These are phyloP conservation scores for Glonium stellatum DNA, from an alignment of 495 filamentous ascomycete genomes.

Conservation along the genomic window DNA sequence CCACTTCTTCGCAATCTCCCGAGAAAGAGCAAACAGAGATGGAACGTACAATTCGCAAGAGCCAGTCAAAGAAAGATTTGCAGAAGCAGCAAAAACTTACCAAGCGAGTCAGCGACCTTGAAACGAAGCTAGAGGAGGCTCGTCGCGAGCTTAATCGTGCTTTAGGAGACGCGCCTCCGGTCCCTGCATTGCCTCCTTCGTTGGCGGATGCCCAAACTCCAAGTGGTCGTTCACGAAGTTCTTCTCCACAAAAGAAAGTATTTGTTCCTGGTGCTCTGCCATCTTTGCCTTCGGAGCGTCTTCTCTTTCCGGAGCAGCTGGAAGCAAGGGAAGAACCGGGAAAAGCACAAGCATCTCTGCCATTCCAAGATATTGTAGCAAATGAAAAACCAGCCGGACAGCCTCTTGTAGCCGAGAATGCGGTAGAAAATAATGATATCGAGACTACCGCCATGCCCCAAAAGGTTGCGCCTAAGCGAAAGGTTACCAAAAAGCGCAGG, in stretches of 20 bases:
- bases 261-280: slow-evolving; percentile 53
- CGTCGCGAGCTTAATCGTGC: slow-evolving; percentile 52
- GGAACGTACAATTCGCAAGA: slow-evolving; percentile 40
- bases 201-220: slow-evolving; percentile 21
- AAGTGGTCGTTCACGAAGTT: not conserved
- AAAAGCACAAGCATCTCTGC: not conserved
- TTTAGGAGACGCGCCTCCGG: slow-evolving; percentile 38
- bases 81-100: slow-evolving; percentile 54
- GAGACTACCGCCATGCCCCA: not conserved
- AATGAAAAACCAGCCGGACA: not conserved
- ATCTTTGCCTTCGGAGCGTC: slow-evolving; percentile 53
- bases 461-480: slow-evolving; percentile 6
- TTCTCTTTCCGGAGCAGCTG: slow-evolving; percentile 35
- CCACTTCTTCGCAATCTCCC: not conserved
- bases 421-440: not conserved
- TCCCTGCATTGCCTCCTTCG: slow-evolving; percentile 31
- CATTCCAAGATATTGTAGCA: not conserved
- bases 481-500: slow-evolving; percentile 32
- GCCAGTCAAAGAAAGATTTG: slow-evolving; percentile 55
- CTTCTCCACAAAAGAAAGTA: slow-evolving; percentile 35
- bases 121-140: slow-evolving; percentile 53
- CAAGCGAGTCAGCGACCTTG: slow-evolving; percentile 60
- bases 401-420: not conserved
- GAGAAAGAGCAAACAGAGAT: slow-evolving; percentile 23
- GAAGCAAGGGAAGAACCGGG: slow-evolving; percentile 3